Evolutionary conservation across 2,329 filamentous ascomycete species (phyloP).

Genomic region (Sarocladium strictum): DNA sequence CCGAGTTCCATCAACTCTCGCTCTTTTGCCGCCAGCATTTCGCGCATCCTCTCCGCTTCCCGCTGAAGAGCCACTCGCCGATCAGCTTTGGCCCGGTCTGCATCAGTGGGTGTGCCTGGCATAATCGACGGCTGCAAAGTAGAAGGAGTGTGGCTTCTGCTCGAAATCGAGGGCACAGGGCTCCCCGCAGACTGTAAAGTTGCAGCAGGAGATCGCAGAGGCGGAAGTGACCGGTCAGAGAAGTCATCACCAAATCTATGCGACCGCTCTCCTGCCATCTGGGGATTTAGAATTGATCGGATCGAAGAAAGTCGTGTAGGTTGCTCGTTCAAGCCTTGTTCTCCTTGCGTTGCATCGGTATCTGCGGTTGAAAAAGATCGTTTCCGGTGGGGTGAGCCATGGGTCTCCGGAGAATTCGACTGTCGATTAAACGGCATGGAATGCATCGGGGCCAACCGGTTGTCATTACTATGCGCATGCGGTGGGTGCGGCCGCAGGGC

Average conservation of each 20-base stretch:
- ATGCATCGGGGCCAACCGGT: slow-evolving; percentile 50
- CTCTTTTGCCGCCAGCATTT: slow-evolving; percentile 67
- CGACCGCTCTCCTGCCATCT: slow-evolving; percentile 19
- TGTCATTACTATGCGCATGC: slow-evolving; percentile 47
- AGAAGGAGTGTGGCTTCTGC: slow-evolving; percentile 21
- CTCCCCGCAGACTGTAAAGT: slow-evolving; percentile 35
- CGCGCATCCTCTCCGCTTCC: slow-evolving; percentile 72
- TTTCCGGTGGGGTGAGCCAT: slow-evolving; percentile 56
- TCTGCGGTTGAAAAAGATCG: slow-evolving; percentile 61
- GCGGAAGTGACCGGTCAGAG: slow-evolving; percentile 34
- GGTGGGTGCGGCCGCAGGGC: slow-evolving; percentile 29
- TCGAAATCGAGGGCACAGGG: slow-evolving; percentile 31
- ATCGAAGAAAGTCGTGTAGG: slow-evolving; percentile 67
- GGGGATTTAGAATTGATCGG: slow-evolving; percentile 66
- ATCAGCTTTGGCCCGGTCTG: slow-evolving; percentile 41
- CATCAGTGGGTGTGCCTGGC: background rate
- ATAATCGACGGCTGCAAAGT: slow-evolving; percentile 10
- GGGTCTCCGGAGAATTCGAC: slow-evolving; percentile 55
- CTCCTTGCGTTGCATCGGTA: slow-evolving; percentile 35
- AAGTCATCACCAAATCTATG: slow-evolving; percentile 22
- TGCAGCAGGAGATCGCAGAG: slow-evolving; percentile 37
- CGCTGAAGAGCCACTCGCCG: slow-evolving; percentile 60
- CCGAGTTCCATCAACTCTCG: slow-evolving; percentile 50
- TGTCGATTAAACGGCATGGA: slow-evolving; percentile 46
- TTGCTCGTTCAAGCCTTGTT: slow-evolving; percentile 37